Evolutionary conservation across 2,329 filamentous ascomycete species (phyloP).

Genomic region (Pseudogymnoascus sp.): DNA sequence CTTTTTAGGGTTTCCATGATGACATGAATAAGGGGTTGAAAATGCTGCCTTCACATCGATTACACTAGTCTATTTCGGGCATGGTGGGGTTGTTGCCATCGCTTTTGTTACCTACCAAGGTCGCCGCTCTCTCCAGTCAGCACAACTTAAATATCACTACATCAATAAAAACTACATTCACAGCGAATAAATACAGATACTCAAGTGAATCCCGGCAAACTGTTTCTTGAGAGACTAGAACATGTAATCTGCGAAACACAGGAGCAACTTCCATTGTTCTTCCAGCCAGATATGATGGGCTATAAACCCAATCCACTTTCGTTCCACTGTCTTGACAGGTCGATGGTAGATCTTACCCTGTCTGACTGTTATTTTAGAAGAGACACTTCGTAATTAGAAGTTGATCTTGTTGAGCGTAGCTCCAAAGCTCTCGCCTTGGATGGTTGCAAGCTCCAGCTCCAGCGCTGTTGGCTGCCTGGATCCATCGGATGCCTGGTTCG

Average conservation of each 20-base stretch:
- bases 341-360: neutral
- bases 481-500: conserved; percentile 56
- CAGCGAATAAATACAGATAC: neutral
- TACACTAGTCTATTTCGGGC: neutral
- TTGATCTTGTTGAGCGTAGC: conserved; percentile 64
- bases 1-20: neutral
- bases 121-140: neutral
- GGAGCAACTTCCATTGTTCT: neutral
- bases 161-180: neutral
- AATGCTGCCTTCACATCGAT: neutral
- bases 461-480: conserved; percentile 69
- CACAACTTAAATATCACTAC: neutral
- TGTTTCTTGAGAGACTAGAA: neutral
- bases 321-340: neutral
- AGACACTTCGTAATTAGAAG: conserved; percentile 31
- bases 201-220: neutral
- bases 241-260: neutral
- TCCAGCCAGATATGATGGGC: neutral
- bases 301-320: neutral
- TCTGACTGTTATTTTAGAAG: too few species aligned
- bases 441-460: conserved; percentile 73
- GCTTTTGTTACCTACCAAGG: neutral
- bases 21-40: neutral
- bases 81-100: neutral
- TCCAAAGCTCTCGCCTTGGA: conserved; percentile 84